Evolutionary conservation across 441 rosid genomes (phyloP).

Genomic region (Sinapis alba): DNA sequence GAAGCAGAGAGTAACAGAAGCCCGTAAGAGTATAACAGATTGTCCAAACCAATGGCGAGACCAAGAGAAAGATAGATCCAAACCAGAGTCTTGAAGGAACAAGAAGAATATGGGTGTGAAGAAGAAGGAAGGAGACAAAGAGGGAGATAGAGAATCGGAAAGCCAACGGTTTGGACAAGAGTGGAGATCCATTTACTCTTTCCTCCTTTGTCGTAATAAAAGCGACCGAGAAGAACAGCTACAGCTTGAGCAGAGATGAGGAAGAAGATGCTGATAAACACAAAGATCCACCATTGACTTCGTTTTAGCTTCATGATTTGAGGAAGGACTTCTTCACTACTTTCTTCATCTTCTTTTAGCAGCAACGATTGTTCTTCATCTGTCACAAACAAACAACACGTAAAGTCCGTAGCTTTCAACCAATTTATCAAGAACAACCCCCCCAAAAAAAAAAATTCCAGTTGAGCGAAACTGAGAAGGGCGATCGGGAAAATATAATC

Average conservation of each 20-base stretch:
- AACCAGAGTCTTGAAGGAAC: conserved; percentile 43
- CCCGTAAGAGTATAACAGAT: conserved; percentile 67
- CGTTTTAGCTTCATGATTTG: conserved; percentile 49
- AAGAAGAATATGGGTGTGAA: conserved; percentile 38
- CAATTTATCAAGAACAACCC: not conserved
- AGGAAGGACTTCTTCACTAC: conserved; percentile 19
- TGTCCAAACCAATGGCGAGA: conserved; percentile 59
- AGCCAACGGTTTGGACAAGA: conserved; percentile 75
- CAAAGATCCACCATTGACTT: conserved; percentile 80
- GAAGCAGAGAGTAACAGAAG: conserved; percentile 81
- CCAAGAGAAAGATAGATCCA: conserved; percentile 65
- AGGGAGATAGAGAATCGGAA: conserved; percentile 74
- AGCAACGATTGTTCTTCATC: conserved; percentile 48
- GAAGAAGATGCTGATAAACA: conserved; percentile 60
- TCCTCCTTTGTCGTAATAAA: conserved; percentile 82
- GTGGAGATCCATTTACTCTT: conserved; percentile 86
- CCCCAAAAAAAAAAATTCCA: too few relatives aligned
- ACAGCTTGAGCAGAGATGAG: conserved; percentile 73
- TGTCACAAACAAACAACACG: conserved; percentile 25
- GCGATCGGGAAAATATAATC: not conserved
- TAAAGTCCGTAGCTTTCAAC: not conserved
- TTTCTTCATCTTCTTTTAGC: conserved; percentile 29
- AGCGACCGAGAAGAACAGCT: conserved; percentile 82
- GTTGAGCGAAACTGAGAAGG: not conserved
- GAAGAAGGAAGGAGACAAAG: conserved; percentile 50